Evolutionary conservation across 2,329 filamentous ascomycete species (phyloP).

Genomic region (Exserohilum rostratum): DNA sequence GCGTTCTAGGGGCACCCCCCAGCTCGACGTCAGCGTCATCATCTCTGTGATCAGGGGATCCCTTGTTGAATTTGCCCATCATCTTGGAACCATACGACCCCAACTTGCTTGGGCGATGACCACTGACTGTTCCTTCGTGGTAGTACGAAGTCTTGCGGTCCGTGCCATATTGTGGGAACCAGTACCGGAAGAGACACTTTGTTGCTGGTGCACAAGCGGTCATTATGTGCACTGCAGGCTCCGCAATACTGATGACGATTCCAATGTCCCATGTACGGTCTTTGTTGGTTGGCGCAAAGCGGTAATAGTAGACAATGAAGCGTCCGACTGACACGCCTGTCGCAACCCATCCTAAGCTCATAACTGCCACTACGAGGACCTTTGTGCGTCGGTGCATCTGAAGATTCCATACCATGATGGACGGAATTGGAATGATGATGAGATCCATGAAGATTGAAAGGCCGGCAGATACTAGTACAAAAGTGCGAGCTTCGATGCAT

Average conservation of each 20-base stretch:
- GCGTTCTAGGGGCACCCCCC: conserved; percentile 10
- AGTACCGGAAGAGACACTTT: conserved; percentile 52
- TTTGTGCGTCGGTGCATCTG: conserved; percentile 50
- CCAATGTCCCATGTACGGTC: conserved; percentile 47
- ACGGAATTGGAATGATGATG: conserved; percentile 50
- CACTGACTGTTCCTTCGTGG: conserved; percentile 11
- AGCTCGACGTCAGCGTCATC: conserved; percentile 15
- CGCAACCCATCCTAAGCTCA: conserved; percentile 46
- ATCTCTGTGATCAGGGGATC: conserved; percentile 5
- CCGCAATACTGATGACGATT: conserved; percentile 47
- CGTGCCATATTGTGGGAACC: conserved; percentile 42
- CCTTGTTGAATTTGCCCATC: conserved; percentile 20
- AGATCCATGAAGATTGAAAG: conserved; percentile 49
- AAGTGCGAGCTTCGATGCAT: conserved; percentile 43
- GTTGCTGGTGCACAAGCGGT: conserved; percentile 62
- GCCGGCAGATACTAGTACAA: conserved; percentile 42
- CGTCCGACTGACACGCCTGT: conserved; percentile 45
- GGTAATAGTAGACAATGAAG: conserved; percentile 50
- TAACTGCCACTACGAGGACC: conserved; percentile 38
- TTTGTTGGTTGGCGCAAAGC: conserved; percentile 41
- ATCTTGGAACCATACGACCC: conserved; percentile 9
- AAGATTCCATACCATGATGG: conserved; percentile 53
- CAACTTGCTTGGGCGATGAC: conserved; percentile 11
- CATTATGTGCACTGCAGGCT: conserved; percentile 56
- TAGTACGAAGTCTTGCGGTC: conserved; percentile 20